Percentiles rank a stretch among this genome's conserved stretches.
Evolutionary conservation across 2,329 filamentous ascomycete genomes (phyloP).

Genomic region (Aspergillus caelatus): DNA sequence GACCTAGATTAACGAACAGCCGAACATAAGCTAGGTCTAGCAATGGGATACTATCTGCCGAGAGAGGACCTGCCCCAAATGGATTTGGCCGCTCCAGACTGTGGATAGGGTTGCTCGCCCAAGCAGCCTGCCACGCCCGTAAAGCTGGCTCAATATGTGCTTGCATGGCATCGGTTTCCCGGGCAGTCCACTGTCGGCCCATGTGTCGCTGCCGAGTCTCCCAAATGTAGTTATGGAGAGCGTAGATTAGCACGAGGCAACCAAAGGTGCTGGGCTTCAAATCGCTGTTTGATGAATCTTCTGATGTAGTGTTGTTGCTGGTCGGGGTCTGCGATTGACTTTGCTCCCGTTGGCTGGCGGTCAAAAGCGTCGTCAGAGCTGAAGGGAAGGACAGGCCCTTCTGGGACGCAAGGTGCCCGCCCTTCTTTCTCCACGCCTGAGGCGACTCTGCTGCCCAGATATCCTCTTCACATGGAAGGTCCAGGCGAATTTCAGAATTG

Average conservation of each 20-base stretch:
- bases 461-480: constrained; percentile 90
- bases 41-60: constrained; percentile 86
- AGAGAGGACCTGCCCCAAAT: constrained; percentile 77
- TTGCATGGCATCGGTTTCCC: constrained; percentile 95
- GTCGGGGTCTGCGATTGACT: constrained; percentile 49
- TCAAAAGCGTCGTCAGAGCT: constrained; percentile 77
- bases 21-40: constrained; percentile 90
- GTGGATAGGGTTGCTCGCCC: constrained; percentile 83
- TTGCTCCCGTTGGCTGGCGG: constrained; percentile 68
- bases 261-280: constrained; percentile 87
- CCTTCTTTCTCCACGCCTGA: constrained; percentile 77
- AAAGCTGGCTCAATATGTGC: constrained; percentile 91
- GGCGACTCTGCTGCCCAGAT: constrained; percentile 82
- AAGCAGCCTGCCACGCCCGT: constrained; percentile 91
- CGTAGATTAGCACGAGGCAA: constrained; percentile 88
- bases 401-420: constrained; percentile 71
- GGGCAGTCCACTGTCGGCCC: constrained; percentile 83
- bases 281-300: constrained; percentile 61
- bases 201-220: constrained; percentile 90
- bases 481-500: constrained; percentile 88
- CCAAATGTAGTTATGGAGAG: constrained; percentile 97
- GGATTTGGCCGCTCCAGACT: constrained; percentile 83
- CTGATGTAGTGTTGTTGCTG: constrained; percentile 48
- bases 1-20: constrained; percentile 88
- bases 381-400: constrained; percentile 78